These are phyloP conservation scores for Coccinonectria pachysandricola DNA, from an alignment of 2,329 filamentous ascomycete species.

Conservation along the genomic window DNA sequence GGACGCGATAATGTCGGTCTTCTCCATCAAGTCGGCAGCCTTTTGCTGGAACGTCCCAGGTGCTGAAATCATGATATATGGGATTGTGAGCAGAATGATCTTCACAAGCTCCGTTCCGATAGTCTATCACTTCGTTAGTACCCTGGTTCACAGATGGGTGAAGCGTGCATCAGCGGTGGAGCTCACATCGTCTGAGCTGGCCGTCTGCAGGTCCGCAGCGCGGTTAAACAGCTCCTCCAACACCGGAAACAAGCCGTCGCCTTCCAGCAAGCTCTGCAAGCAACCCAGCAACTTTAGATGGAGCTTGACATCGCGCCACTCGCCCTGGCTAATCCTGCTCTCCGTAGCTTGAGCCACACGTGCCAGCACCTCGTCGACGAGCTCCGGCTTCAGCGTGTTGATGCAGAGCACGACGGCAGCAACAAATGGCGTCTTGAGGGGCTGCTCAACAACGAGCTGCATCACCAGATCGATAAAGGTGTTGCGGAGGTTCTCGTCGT, in stretches of 20 bases:
- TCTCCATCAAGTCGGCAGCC: constrained; percentile 72
- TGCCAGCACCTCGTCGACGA: constrained; percentile 60
- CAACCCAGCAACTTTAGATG: constrained; percentile 83
- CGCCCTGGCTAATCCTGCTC: constrained; percentile 56
- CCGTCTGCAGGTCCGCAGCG: constrained; percentile 87
- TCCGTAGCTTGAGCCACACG: constrained; percentile 54
- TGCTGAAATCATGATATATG: constrained; percentile 72
- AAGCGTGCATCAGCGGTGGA: constrained; percentile 1
- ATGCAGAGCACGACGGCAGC: constrained; percentile 71
- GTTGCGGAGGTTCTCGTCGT: constrained; percentile 67
- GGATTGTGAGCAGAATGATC: constrained; percentile 88
- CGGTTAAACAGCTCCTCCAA: constrained; percentile 84
- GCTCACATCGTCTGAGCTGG: constrained; percentile 83
- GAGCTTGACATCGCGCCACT: constrained; percentile 88
- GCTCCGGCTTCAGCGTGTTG: constrained; percentile 67
- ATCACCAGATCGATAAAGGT: constrained; percentile 64
- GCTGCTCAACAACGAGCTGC: constrained; percentile 79
- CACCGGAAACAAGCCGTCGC: constrained; percentile 74
- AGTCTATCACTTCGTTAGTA: constrained; percentile 42
- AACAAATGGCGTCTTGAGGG: constrained; percentile 93
- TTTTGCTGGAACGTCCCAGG: constrained; percentile 61
- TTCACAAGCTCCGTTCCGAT: constrained; percentile 84
- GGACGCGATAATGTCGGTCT: constrained; percentile 88
- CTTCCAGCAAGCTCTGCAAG: constrained; percentile 68
- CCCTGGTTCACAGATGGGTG: too few relatives aligned